Evolutionary conservation across 495 filamentous ascomycete genomes (phyloP).

Genomic region (Penicillium egyptiacum): DNA sequence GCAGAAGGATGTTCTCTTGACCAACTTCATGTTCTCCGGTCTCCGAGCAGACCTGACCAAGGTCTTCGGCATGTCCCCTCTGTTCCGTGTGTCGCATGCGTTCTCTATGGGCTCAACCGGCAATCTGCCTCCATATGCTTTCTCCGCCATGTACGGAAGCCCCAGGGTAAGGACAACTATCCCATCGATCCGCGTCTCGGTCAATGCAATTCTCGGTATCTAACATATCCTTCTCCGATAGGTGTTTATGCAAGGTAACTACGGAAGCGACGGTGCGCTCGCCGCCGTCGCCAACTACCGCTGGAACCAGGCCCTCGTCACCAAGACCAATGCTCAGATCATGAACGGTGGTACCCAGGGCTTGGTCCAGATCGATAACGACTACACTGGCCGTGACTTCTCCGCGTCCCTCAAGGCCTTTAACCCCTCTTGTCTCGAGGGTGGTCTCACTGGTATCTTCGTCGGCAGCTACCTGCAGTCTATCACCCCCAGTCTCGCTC

Average conservation of each 20-base stretch:
- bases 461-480: slow-evolving; percentile 95
- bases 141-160: slow-evolving; percentile 89
- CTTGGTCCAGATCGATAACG: slow-evolving; percentile 87
- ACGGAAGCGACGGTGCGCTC: slow-evolving; percentile 86
- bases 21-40: slow-evolving; percentile 92
- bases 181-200: neutral
- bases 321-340: slow-evolving; percentile 83
- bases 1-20: slow-evolving; percentile 89
- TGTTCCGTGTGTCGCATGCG: slow-evolving; percentile 97
- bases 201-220: neutral
- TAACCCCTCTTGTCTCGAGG: slow-evolving; percentile 90
- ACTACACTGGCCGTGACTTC: slow-evolving; percentile 92
- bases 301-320: slow-evolving; percentile 71
- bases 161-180: slow-evolving; percentile 66
- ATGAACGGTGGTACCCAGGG: slow-evolving; percentile 62
- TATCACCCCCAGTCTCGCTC: slow-evolving; percentile 79
- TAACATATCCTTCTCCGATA: slow-evolving; percentile 35
- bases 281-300: slow-evolving; percentile 86
- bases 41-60: slow-evolving; percentile 95
- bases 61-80: slow-evolving; percentile 83
- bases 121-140: slow-evolving; percentile 83
- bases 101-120: slow-evolving; percentile 88
- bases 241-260: slow-evolving; percentile 92
- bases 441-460: slow-evolving; percentile 88
- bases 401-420: slow-evolving; percentile 85